Evolutionary conservation across 331 rosid species (phyloP), one percentile per base, ranked within the genome.

Genomic region (Saraca asoca): DNA sequence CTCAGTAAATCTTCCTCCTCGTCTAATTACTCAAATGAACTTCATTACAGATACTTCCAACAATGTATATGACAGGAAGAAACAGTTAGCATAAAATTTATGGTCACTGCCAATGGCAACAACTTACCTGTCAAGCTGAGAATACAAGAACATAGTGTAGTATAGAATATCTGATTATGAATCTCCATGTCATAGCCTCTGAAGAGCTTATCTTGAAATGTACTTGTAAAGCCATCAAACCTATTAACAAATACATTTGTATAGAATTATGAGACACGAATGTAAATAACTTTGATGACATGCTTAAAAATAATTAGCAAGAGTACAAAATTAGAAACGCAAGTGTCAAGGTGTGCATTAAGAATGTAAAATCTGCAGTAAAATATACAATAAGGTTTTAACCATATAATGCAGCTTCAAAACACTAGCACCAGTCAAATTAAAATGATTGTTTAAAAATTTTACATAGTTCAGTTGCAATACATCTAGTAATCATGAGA

Each of bases 111-210:
- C 62, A 45, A 55, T 15, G 18, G 54, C 62, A 45, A 55, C 33
- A 72, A 66, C 79, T 73, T 72, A 90, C 98, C 98, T 58, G 86
- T 85, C 73, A 93, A 68, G 82, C 98, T 88, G 69, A 93, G 90
- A 77, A 90, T 43, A 78, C 95, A 93, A 68, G 98, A 93, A 75
- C 97, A 90, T 41, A 86, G 56, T 7, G 98, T 84, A 43, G 94
- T 90, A 70, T 93, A 93, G 77, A 93, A 90, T 78, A 93, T 93
- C 87, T 93, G 98, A 76, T 93, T 93, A 70, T 93, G 95, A 78
- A 93, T 93, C 80, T 93, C 96, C 98, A 93, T 93, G 78, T 93
- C 84, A 77, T 93, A 93, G 76, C 98, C 98, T 80, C 69, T 93
- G 73, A 93, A 93, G 49, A 93, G 83, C 77, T 90, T 93, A 74